Base-by-base conservation (phyloP, 495 filamentous ascomycete species). In the Elaphomyces granulatus region DNA sequence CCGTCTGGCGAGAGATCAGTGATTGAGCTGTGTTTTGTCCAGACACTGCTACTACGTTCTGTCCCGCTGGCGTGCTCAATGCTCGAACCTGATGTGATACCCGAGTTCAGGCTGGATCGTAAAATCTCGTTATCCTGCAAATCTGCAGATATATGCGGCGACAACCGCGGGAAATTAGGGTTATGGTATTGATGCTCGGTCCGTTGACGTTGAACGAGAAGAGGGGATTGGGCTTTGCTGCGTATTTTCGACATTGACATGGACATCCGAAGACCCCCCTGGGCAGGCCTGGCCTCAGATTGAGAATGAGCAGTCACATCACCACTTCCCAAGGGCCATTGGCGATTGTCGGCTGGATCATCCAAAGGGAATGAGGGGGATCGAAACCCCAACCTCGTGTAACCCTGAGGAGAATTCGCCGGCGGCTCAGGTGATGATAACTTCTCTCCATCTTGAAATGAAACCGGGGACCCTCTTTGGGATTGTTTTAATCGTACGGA, bases 1-100 rank as follows among this genome's bases (percentile, higher is more conserved):
- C 55, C 61, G 40, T 68, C 65, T 21, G 73, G 67, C n/a, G 72
- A 82, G 7, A 62, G 51, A 40, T 75, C 72, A 12, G 74, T 82
- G 21, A 77, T 71, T 0, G 81, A 87, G 60, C 81, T 90, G 42
- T 74, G 73, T 47, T 82, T 86, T 0, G 85, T 88, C 40, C 80
- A 47, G 18, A 93, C 68, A 53, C 84, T 92, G 12, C 23, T 28
- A 52, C 82, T 88, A 23, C 82, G 68, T 49, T 88, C 83, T 1
- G 86, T 90, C 12, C 70, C 74, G 19, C 74, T 71, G 1, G 72
- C 70, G 8, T 78, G 80, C 26, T 82, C 65, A 21, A 72, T 74
- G 36, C 80, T 84, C 1, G 83, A 87, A 15, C 68, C 64, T 9
- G 78, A 80, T 4, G 77, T 81, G 53, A 74, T 55, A 47, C 65